phyloP scores from a whole-genome alignment of 345 rosid species.

The Lagerstroemia speciosa region DNA sequence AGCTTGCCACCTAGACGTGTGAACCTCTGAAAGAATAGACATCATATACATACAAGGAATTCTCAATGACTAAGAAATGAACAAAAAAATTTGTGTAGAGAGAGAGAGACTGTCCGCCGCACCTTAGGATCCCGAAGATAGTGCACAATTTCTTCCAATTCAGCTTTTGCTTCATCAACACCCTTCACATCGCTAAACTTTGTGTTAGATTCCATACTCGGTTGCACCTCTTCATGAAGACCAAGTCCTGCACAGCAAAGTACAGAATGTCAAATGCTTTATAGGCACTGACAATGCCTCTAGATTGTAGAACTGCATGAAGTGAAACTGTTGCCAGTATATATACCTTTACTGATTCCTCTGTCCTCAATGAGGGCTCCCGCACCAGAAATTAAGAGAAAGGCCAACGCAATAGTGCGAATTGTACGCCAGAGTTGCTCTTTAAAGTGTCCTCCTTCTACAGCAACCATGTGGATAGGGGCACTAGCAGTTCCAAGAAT shows the following conservation, averaged over 20 bases:
- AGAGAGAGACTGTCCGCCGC: background rate
- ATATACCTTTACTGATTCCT: constrained; percentile 80
- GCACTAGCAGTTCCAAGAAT: constrained; percentile 71
- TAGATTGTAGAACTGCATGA: background rate
- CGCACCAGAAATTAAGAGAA: constrained; percentile 76
- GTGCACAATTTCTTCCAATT: constrained; percentile 93
- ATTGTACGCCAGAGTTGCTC: constrained; percentile 92
- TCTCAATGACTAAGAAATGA: background rate
- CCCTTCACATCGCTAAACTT: constrained; percentile 92
- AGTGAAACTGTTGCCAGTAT: background rate
- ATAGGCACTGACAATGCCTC: background rate
- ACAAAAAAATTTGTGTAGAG: background rate
- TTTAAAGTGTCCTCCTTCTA: constrained; percentile 77
- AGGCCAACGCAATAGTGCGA: constrained; percentile 63
- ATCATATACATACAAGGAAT: background rate
- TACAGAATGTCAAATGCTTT: background rate
- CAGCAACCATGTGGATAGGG: constrained; percentile 76
- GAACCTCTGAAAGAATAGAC: constrained; percentile 55
- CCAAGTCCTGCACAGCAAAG: constrained; percentile 57
- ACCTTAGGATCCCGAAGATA: constrained; percentile 98
- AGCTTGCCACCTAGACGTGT: constrained; percentile 98
- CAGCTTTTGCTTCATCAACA: constrained; percentile 96
- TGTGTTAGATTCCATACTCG: constrained; percentile 82
- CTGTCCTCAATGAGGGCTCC: constrained; percentile 91
- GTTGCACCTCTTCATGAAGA: constrained; percentile 90